A percentile compares a stretch with the other conserved stretches of the same genome.
phyloP scores from a whole-genome alignment of 805 yeast species.

The Yamadazyma kitorensis region DNA sequence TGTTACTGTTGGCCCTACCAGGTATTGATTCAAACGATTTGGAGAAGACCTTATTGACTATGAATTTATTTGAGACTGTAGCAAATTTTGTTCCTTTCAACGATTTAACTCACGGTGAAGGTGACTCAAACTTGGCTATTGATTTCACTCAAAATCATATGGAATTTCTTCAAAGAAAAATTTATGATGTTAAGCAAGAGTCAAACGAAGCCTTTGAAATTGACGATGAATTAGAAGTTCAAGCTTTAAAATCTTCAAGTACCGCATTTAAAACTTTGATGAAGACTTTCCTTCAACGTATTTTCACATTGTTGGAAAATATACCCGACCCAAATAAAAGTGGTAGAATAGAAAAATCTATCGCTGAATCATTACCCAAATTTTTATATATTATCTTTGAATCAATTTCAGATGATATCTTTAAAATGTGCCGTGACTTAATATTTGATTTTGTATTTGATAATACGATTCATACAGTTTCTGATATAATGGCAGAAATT shows the following conservation, averaged over 20 bases:
- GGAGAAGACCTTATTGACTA: constrained; percentile 62
- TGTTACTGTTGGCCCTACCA: constrained; percentile 65
- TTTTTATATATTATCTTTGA: constrained; percentile 45
- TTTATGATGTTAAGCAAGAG: constrained; percentile 20
- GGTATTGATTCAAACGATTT: constrained; percentile 91
- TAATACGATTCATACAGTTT: constrained; percentile 57
- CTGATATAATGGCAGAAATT: constrained; percentile 67
- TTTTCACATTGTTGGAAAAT: constrained; percentile 65
- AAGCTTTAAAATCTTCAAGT: constrained; percentile 71
- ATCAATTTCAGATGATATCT: constrained; percentile 58
- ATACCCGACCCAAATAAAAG: constrained; percentile 58
- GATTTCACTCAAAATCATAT: constrained; percentile 69
- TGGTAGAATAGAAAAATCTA: constrained; percentile 49
- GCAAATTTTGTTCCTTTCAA: constrained; percentile 71
- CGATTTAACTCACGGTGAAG: constrained; percentile 50
- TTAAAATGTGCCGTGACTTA: constrained; percentile 41
- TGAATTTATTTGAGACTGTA: constrained; percentile 66
- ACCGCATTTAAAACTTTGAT: constrained; percentile 64
- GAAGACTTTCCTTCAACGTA: constrained; percentile 51
- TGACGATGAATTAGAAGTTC: constrained; percentile 45
- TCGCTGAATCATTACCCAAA: constrained; percentile 35
- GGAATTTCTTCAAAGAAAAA: constrained; percentile 46
- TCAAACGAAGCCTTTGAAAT: constrained; percentile 24
- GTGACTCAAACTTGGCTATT: constrained; percentile 33
- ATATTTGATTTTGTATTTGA: constrained; percentile 58